phyloP scores from a whole-genome alignment of 371 early-diverging fungal genomes.

The Zancudomyces culisetae region DNA sequence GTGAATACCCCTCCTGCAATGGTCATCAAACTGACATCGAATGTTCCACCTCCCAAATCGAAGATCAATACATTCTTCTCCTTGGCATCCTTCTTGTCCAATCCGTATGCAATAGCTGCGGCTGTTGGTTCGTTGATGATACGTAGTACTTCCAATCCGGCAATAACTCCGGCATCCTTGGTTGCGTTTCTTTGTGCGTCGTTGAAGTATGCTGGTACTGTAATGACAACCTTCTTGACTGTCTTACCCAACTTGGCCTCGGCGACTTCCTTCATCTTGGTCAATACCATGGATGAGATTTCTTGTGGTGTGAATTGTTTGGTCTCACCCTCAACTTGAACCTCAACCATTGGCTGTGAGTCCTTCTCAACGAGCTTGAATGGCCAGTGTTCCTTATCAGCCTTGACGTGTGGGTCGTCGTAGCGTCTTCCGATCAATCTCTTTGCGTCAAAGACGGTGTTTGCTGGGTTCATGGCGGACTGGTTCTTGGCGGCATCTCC shows the following conservation, averaged over 20 bases:
- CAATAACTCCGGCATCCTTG: constrained; percentile 91
- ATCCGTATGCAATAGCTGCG: constrained; percentile 96
- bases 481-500: constrained; percentile 94
- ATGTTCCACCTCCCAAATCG: constrained; percentile 97
- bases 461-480: constrained; percentile 70
- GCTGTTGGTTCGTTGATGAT: constrained; percentile 98
- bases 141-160: constrained; percentile 89
- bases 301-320: constrained; percentile 91
- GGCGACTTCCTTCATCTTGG: constrained; percentile 94
- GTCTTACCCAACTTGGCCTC: constrained; percentile 86
- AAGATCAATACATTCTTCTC: constrained; percentile 89
- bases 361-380: constrained; percentile 65
- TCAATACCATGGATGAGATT: constrained; percentile 89
- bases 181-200: constrained; percentile 98
- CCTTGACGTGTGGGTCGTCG: constrained; percentile 66
- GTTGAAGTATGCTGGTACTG: constrained; percentile 96
- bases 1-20: constrained; percentile 88
- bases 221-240: constrained; percentile 86
- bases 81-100: constrained; percentile 57
- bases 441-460: constrained; percentile 94
- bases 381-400: constrained; percentile 84
- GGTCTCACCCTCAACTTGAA: constrained; percentile 72
- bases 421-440: constrained; percentile 93
- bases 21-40: constrained; percentile 91
- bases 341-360: constrained; percentile 69